phyloP scores from a whole-genome alignment of 1,284 basidiomycete genomes.

The Chalciporus sp. region DNA sequence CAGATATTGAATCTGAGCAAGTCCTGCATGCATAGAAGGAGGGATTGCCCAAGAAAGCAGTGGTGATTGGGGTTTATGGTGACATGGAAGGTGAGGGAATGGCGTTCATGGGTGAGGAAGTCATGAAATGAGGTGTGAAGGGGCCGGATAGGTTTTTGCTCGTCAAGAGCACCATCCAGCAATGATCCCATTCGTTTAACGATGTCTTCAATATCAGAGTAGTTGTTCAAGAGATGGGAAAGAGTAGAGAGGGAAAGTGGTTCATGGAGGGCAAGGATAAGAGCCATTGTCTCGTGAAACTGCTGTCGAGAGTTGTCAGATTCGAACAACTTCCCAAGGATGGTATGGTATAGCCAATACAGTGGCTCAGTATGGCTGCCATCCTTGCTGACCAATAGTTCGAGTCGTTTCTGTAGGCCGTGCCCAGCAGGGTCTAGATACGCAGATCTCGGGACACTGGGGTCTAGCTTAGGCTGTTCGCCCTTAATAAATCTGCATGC shows the following conservation, averaged over 20 bases:
- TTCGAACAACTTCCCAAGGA: not conserved
- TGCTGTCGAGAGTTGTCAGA: not conserved
- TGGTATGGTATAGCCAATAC: not conserved
- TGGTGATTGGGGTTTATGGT: not conserved
- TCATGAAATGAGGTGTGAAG: too few relatives aligned
- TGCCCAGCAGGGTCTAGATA: too few relatives aligned
- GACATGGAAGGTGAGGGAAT: not conserved
- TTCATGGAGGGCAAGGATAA: too few relatives aligned
- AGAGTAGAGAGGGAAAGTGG: not conserved
- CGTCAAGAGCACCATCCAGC: not conserved
- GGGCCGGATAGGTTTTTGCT: not conserved
- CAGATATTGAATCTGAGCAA: slow-evolving; percentile 4
- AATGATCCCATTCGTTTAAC: not conserved
- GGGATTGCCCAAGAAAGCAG: not conserved
- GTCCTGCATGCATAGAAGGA: not conserved
- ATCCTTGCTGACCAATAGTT: too few relatives aligned
- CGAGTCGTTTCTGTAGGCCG: too few relatives aligned
- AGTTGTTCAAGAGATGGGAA: not conserved
- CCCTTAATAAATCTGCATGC: slow-evolving; percentile 26
- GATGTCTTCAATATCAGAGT: not conserved
- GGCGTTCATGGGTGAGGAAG: not conserved
- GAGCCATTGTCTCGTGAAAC: not conserved
- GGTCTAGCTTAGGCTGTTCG: not conserved
- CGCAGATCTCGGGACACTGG: not conserved
- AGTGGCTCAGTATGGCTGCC: too few relatives aligned